Evolutionary conservation across 805 yeast species (phyloP).

Genomic region (Brettanomyces sp.): DNA sequence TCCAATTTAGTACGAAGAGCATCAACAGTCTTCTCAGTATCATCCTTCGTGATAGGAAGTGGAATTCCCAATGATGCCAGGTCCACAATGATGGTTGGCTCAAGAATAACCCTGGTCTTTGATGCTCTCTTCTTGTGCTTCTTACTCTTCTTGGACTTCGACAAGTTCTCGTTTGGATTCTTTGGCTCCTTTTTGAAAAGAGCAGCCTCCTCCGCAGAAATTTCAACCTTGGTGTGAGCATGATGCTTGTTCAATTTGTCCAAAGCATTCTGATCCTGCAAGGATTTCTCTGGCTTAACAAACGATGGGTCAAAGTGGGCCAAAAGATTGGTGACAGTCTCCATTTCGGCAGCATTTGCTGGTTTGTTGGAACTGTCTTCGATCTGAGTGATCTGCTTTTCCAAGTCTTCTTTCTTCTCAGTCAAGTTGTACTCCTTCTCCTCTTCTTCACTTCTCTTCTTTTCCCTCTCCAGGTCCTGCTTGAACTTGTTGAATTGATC

Average conservation of each 20-base stretch:
- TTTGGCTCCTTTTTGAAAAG: constrained; percentile 32
- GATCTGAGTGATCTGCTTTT: constrained; percentile 56
- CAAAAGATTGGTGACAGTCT: constrained; percentile 64
- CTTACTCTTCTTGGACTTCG: constrained; percentile 41
- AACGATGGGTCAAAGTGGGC: constrained; percentile 69
- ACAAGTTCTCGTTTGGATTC: constrained; percentile 39
- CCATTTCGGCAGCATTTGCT: constrained; percentile 75
- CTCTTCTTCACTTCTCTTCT: constrained; percentile 58
- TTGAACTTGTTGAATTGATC: constrained; percentile 66
- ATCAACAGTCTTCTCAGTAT: constrained; percentile 54
- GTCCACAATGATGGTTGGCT: constrained; percentile 69
- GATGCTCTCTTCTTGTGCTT: constrained; percentile 28
- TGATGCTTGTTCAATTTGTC: constrained; percentile 9
- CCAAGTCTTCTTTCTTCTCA: constrained; percentile 41
- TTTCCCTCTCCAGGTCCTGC: constrained; percentile 59
- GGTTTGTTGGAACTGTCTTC: constrained; percentile 66
- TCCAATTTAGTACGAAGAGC: constrained; percentile 64
- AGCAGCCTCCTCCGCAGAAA: constrained; percentile 50
- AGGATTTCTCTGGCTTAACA: constrained; percentile 41
- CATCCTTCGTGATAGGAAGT: constrained; percentile 70
- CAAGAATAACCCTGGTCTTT: constrained; percentile 51
- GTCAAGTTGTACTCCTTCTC: constrained; percentile 43
- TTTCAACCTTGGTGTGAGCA: constrained; percentile 40
- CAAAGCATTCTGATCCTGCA: constrained; percentile 4
- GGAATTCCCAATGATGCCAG: constrained; percentile 68